Evolutionary conservation across 805 yeast genomes (phyloP).

Genomic region (Kregervanrija fluxuum): DNA sequence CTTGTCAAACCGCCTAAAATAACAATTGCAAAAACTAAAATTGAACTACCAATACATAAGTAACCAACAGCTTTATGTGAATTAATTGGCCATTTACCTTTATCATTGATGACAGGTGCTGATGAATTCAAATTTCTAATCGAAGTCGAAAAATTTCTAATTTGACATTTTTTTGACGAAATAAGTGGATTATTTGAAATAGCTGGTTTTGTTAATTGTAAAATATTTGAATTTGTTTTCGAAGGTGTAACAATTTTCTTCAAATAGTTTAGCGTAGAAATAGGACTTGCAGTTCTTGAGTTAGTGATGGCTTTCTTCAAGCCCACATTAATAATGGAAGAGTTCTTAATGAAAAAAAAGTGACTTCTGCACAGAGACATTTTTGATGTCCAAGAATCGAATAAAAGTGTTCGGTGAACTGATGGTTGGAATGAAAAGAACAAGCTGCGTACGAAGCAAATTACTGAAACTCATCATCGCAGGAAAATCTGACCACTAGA

Average conservation of each 20-base stretch:
- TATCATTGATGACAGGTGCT: conserved; percentile 5
- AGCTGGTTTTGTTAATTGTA: no score
- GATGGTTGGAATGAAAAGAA: no score
- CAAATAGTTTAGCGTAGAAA: background rate
- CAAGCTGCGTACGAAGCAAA: no score
- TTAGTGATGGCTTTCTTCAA: conserved; percentile 9
- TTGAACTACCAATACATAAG: conserved; percentile 83
- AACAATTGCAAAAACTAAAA: conserved; percentile 89
- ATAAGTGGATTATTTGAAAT: conserved; percentile 4
- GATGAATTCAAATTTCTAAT: background rate
- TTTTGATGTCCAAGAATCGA: no score
- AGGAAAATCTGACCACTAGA: no score
- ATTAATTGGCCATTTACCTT: conserved; percentile 31
- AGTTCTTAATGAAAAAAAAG: conserved; percentile 53
- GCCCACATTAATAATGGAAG: conserved; percentile 32
- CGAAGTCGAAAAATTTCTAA: conserved; percentile 13
- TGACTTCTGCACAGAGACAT: conserved; percentile 41
- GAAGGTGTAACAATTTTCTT: conserved; percentile 4
- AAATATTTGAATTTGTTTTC: background rate
- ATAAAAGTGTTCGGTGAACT: no score
- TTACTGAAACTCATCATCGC: no score
- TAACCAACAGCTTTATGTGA: conserved; percentile 66
- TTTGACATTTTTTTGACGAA: conserved; percentile 3
- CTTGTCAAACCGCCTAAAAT: conserved; percentile 95
- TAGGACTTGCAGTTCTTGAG: background rate